Conservation (phyloP, 345 rosid genomes). For the Diplotaxis tenuifolia region DNA sequence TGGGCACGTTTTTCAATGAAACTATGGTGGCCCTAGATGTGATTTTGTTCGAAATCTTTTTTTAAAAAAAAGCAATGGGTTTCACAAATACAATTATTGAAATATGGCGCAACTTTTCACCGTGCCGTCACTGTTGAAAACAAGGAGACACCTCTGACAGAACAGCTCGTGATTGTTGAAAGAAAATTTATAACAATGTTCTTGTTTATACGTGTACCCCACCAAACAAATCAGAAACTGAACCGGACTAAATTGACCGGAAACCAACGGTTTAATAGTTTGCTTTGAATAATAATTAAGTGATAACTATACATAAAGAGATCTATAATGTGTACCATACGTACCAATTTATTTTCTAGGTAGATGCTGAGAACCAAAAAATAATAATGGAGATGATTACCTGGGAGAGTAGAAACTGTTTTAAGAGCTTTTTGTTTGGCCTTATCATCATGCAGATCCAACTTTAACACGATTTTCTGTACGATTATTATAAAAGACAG, state of each 20-base stretch:
- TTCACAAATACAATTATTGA: constrained; percentile 27
- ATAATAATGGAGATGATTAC: constrained; percentile 36
- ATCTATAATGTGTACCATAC: not conserved
- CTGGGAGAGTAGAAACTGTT: constrained; percentile 79
- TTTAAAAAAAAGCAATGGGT: not conserved
- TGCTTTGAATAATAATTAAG: not conserved
- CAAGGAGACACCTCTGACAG: constrained; percentile 29
- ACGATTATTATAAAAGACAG: too few species aligned
- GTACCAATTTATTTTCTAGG: not conserved
- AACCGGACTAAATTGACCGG: constrained; percentile 19
- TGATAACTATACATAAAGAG: not conserved
- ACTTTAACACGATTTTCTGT: constrained; percentile 77
- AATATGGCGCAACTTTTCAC: constrained; percentile 23
- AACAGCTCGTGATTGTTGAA: constrained; percentile 36
- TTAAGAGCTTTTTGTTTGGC: constrained; percentile 88
- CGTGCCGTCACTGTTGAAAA: constrained; percentile 37
- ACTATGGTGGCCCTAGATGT: constrained; percentile 27
- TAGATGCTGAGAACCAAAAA: not conserved
- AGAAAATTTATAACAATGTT: not conserved
- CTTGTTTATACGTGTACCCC: not conserved
- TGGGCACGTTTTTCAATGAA: constrained; percentile 35
- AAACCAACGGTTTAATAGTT: not conserved
- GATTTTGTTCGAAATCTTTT: constrained; percentile 13
- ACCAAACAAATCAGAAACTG: constrained; percentile 21
- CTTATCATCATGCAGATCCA: constrained; percentile 73